Conservation (phyloP, 305 asterid species). For the Withania somnifera region DNA sequence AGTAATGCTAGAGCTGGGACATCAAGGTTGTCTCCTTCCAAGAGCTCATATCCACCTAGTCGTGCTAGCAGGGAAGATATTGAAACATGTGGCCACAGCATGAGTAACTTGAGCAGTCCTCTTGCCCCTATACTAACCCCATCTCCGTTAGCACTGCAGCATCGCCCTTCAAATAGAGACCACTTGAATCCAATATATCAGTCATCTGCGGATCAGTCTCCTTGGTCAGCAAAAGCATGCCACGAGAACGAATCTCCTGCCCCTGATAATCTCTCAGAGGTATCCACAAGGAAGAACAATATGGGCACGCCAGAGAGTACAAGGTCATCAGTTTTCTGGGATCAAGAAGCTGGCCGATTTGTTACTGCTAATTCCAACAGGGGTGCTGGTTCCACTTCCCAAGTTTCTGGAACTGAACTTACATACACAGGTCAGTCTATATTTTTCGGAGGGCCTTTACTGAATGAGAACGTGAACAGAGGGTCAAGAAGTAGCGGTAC, state of each 20-base stretch:
- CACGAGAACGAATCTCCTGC: slow-evolving; percentile 16
- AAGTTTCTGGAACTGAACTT: slow-evolving; percentile 55
- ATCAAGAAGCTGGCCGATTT: slow-evolving; percentile 73
- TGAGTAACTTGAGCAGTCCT: slow-evolving; percentile 87
- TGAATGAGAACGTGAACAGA: slow-evolving; percentile 37
- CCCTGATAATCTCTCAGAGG: slow-evolving; percentile 6
- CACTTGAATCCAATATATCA: slow-evolving; percentile 62
- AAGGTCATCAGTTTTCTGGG: slow-evolving; percentile 85
- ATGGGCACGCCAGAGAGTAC: slow-evolving; percentile 21
- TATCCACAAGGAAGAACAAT: slow-evolving; percentile 26
- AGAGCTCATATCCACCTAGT: slow-evolving; percentile 76
- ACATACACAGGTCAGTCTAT: slow-evolving; percentile 83
- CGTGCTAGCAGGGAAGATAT: slow-evolving; percentile 72
- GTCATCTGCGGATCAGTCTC: slow-evolving; percentile 43
- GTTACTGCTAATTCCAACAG: slow-evolving; percentile 44
- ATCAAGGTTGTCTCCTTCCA: slow-evolving; percentile 46
- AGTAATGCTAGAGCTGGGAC: slow-evolving; percentile 41
- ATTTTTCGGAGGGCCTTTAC: slow-evolving; percentile 80
- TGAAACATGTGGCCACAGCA: slow-evolving; percentile 53
- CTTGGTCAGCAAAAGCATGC: slow-evolving; percentile 29
- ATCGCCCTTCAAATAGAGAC: slow-evolving; percentile 28
- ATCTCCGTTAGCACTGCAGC: slow-evolving; percentile 30
- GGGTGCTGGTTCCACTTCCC: slow-evolving; percentile 44
- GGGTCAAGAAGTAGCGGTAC: slow-evolving; percentile 26
- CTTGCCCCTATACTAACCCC: slow-evolving; percentile 42